phyloP scores from a whole-genome alignment of 2,329 filamentous ascomycete genomes.

The Paecilomyces variotii region DNA sequence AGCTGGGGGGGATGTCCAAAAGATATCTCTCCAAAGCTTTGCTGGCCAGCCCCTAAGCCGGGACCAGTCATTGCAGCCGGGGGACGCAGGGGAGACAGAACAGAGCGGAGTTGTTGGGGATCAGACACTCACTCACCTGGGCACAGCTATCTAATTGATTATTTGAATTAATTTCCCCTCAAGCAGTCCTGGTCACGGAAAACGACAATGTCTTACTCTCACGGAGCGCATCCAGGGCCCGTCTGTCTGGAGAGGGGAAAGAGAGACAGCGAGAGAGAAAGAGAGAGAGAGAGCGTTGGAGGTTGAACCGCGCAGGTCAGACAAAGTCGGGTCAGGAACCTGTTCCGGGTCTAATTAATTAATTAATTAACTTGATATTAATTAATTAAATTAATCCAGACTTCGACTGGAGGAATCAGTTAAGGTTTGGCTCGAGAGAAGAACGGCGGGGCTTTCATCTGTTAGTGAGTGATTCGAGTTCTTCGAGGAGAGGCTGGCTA shows the following conservation, averaged over 20 bases:
- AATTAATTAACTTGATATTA: conserved; percentile 1
- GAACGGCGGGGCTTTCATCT: no score
- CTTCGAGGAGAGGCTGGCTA: no score
- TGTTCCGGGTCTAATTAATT: background rate
- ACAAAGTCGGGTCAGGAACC: background rate
- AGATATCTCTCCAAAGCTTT: background rate
- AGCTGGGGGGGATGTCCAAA: background rate
- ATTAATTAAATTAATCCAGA: background rate
- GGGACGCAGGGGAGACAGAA: conserved; percentile 5
- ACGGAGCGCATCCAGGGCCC: background rate
- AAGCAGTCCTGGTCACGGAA: background rate
- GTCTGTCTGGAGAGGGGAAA: conserved; percentile 1
- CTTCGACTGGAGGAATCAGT: background rate
- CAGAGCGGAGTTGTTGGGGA: background rate
- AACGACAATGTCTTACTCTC: background rate
- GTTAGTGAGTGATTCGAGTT: no score
- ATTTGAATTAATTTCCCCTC: background rate
- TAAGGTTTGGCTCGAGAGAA: background rate
- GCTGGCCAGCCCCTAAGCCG: background rate
- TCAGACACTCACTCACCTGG: background rate
- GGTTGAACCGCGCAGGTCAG: background rate
- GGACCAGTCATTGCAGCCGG: conserved; percentile 3
- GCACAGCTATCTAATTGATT: background rate
- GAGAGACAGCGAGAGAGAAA: background rate
- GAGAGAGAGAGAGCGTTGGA: background rate